Evolutionary conservation across 2,329 filamentous ascomycete species (phyloP).

Genomic region (Hypoxylon sp.): DNA sequence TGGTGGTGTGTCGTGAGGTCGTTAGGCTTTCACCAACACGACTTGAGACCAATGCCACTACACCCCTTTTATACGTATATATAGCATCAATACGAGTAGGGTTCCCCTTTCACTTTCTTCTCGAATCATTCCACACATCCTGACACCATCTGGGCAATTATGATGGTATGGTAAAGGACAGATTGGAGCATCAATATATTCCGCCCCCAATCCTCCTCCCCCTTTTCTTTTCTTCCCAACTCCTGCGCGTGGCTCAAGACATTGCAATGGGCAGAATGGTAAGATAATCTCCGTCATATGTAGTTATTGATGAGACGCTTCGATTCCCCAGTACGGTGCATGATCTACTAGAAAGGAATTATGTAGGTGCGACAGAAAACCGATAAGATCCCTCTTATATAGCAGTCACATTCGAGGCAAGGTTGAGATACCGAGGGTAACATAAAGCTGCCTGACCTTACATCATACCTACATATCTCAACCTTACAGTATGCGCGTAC

Average conservation of each 20-base stretch:
- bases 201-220: not conserved
- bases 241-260: not conserved
- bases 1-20: slow-evolving; percentile 4
- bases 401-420: no score
- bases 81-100: slow-evolving; percentile 25
- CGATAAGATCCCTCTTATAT: not conserved
- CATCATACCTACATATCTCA: not conserved
- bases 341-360: slow-evolving; percentile 31
- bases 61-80: slow-evolving; percentile 12
- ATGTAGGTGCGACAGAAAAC: slow-evolving; percentile 19
- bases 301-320: slow-evolving; percentile 19
- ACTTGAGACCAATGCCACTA: slow-evolving; percentile 1
- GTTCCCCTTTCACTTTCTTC: slow-evolving; percentile 9
- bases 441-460: not conserved
- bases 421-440: slow-evolving; percentile 7
- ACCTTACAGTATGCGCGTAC: not conserved
- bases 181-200: slow-evolving; percentile 1
- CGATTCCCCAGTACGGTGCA: slow-evolving; percentile 32
- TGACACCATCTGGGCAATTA: not conserved
- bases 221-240: not conserved
- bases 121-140: slow-evolving; percentile 20
- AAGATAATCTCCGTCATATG: slow-evolving; percentile 6
- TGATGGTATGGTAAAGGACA: not conserved
- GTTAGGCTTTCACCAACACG: slow-evolving; percentile 4
- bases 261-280: not conserved